Evolutionary conservation across 306 rosid species (phyloP), one percentile per base, ranked within the genome.

Genomic region (Clitoria ternatea): DNA sequence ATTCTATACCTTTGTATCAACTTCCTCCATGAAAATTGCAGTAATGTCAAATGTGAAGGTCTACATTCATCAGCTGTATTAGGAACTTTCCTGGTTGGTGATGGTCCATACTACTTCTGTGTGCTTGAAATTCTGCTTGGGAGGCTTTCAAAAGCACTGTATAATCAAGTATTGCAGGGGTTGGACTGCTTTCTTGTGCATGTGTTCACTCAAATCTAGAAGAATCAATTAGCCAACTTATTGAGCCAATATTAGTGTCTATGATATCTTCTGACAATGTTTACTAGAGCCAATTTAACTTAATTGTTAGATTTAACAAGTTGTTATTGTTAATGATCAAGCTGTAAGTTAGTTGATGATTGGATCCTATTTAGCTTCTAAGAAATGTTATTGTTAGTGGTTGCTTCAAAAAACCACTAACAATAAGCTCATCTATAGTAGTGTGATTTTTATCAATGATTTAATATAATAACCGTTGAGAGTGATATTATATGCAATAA

Each of bases 151-250:
- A 78, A 79, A 70, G 54, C 96, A 10, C 69, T 92, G 44, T 92
- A 83, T 77, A 80, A 81, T 77, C 96, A 92, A 96, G 98, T 90
- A 75, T 90, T 73, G 92, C 91, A 37, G 98, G 90, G 91, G 98
- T 92, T 79, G 96, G 96, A 77, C 85, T 92, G 75, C 96, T 92
- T 70, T 92, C 91, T 82, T 92, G 96, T 78, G 96, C 98, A 63
- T 90, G 96, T 68, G 85, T 92, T 63, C 95, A 90, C 79, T 84
- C 98, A 2, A 87, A 92, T 75, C 92, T 96, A 20, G 91, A 90
- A 77, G 98, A 83, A 81, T 92, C 96, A 47, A 85, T 90, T 66
- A 69, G 84, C 39, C 86, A 86, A 44, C 87, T 92, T 75, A 73
- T 92, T 52, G 95, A 86, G 85, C 98, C 98, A 65, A 76, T 90